A percentile compares a stretch with the other conserved stretches of the same genome.
phyloP scores from a whole-genome alignment of 768 basidiomycete species.

The Boletellus emodensis region DNA sequence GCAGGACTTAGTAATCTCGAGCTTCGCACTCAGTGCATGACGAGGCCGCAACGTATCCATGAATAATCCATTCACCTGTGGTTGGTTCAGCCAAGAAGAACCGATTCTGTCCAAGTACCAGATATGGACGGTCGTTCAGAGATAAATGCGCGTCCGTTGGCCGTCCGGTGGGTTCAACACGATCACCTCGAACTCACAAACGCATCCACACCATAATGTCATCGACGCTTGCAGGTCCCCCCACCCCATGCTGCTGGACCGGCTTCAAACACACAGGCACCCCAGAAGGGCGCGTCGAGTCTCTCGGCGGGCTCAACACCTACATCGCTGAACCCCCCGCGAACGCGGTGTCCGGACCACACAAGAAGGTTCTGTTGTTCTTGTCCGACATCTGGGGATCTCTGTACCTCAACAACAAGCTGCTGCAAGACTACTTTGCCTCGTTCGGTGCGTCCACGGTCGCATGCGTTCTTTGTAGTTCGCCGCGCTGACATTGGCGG shows the following conservation, averaged over 20 bases:
- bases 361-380: conserved; percentile 49
- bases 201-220: conserved; percentile 12
- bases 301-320: conserved; percentile 46
- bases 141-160: too few species aligned
- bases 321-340: conserved; percentile 50
- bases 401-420: conserved; percentile 49
- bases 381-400: conserved; percentile 55
- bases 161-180: too few species aligned
- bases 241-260: conserved; percentile 46
- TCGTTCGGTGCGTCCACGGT: neutral
- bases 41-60: too few species aligned
- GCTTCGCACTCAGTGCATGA: too few species aligned
- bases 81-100: too few species aligned
- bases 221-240: conserved; percentile 38
- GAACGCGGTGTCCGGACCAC: conserved; percentile 10
- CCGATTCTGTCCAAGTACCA: too few species aligned
- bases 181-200: too few species aligned
- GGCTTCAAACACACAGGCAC: conserved; percentile 49
- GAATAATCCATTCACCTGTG: too few species aligned
- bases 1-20: too few species aligned
- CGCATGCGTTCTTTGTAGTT: neutral
- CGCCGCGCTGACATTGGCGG: too few species aligned
- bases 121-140: too few species aligned
- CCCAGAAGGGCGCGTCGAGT: conserved; percentile 39
- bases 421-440: conserved; percentile 58